Conservation (phyloP, 2,329 filamentous ascomycete genomes). For the Fusarium robinianum region DNA sequence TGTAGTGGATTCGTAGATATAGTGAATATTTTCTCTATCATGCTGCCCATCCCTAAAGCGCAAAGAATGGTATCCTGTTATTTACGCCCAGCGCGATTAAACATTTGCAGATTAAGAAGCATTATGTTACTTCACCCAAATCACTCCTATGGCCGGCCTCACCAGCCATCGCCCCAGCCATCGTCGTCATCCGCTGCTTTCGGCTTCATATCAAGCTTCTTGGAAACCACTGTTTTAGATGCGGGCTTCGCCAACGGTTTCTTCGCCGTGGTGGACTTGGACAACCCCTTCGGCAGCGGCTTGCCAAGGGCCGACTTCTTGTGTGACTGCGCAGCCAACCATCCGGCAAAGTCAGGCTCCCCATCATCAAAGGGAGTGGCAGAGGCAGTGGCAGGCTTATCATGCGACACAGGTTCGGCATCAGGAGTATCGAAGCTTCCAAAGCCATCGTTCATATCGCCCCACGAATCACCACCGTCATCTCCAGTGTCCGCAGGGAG, state of each 20-base stretch:
- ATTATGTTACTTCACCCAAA: not conserved
- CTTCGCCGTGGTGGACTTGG: conserved; percentile 58
- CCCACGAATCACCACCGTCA: conserved; percentile 78
- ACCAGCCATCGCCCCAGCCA: conserved; percentile 71
- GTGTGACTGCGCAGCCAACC: conserved; percentile 84
- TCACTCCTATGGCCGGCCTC: not conserved
- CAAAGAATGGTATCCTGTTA: conserved; percentile 28
- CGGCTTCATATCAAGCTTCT: conserved; percentile 72
- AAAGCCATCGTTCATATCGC: conserved; percentile 62
- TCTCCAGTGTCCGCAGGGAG: conserved; percentile 61
- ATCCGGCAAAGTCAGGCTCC: conserved; percentile 95
- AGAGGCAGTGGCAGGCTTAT: conserved; percentile 40
- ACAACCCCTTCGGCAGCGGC: conserved; percentile 79
- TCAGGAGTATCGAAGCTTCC: conserved; percentile 47
- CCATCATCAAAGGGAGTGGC: conserved; percentile 74
- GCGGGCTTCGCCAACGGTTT: conserved; percentile 50
- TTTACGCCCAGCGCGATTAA: conserved; percentile 16
- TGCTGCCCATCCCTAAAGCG: conserved; percentile 13
- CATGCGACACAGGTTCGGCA: conserved; percentile 22
- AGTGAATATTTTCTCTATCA: conserved; percentile 16
- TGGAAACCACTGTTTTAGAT: conserved; percentile 54
- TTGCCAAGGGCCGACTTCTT: conserved; percentile 68
- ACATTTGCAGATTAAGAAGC: too few species aligned
- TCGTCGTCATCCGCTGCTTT: conserved; percentile 63
- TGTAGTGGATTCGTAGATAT: not conserved